These are phyloP conservation scores for Syzygium syzygioides DNA, from an alignment of 441 rosid genomes.

Conservation along the genomic window DNA sequence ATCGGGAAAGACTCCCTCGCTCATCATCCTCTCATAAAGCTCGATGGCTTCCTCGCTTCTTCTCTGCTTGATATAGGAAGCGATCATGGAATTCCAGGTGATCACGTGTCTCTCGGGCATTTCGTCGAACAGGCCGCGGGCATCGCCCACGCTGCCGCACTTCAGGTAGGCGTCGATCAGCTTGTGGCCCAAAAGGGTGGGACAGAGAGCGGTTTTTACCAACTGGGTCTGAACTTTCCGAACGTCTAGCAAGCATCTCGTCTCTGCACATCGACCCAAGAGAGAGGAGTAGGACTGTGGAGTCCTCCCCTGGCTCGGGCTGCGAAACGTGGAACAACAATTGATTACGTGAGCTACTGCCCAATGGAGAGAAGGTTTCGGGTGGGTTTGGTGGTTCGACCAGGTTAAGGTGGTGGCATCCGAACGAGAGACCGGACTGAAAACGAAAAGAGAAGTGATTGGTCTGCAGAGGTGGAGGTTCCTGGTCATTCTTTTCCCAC, in stretches of 20 bases:
- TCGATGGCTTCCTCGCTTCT: constrained; percentile 24
- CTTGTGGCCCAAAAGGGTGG: constrained; percentile 32
- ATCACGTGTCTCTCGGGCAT: constrained; percentile 25
- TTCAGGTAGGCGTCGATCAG: constrained; percentile 29
- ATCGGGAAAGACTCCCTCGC: constrained; percentile 12
- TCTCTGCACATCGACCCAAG: background rate
- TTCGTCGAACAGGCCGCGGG: constrained; percentile 36
- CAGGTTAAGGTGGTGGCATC: background rate
- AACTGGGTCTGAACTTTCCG: background rate
- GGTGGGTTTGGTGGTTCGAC: background rate
- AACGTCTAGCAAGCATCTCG: background rate
- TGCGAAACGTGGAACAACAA: background rate
- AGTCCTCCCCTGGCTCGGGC: background rate
- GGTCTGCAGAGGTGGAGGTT: background rate
- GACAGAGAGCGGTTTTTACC: constrained; percentile 1
- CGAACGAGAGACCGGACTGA: background rate
- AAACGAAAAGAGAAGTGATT: background rate
- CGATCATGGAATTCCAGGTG: constrained; percentile 33
- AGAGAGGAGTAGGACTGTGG: constrained; percentile 1
- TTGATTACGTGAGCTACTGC: background rate
- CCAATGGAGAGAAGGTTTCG: background rate
- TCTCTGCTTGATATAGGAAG: constrained; percentile 16
- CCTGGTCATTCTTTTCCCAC: background rate
- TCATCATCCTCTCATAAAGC: constrained; percentile 29
- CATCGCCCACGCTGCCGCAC: constrained; percentile 23